Conservation (phyloP, 2,329 filamentous ascomycete species). For the Cordyceps militaris region DNA sequence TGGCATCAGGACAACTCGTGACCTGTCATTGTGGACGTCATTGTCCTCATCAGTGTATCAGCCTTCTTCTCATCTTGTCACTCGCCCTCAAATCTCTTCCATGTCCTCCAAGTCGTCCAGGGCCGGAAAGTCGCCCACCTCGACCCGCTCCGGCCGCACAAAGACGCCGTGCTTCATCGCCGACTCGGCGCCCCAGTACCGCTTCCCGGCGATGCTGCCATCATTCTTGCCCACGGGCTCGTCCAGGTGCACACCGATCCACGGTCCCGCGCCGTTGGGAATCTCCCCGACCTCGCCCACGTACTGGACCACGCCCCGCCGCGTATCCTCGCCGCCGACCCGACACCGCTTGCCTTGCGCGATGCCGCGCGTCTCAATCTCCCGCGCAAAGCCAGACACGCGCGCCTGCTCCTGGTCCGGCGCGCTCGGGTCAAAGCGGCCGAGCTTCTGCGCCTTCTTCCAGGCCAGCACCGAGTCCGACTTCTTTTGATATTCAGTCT, state of each 20-base stretch:
- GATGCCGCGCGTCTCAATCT: slow-evolving; percentile 64
- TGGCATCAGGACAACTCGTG: too few species aligned
- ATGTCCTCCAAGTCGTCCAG: slow-evolving; percentile 71
- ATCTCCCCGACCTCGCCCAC: slow-evolving; percentile 71
- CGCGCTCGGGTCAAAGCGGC: slow-evolving; percentile 85
- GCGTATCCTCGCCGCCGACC: slow-evolving; percentile 58
- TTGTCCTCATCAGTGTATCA: background rate
- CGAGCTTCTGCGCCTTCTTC: slow-evolving; percentile 94
- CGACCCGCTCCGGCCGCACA: slow-evolving; percentile 69
- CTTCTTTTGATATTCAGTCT: slow-evolving; percentile 76
- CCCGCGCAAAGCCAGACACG: slow-evolving; percentile 58
- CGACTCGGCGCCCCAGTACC: slow-evolving; percentile 64
- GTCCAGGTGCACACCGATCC: slow-evolving; percentile 70
- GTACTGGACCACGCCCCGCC: slow-evolving; percentile 64
- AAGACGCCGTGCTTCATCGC: slow-evolving; percentile 68
- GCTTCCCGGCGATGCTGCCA: slow-evolving; percentile 58
- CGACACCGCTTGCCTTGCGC: slow-evolving; percentile 56
- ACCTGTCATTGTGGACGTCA: background rate
- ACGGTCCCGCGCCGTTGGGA: slow-evolving; percentile 54
- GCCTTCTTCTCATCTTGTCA: background rate
- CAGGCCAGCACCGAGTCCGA: slow-evolving; percentile 85
- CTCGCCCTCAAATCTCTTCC: slow-evolving; percentile 55
- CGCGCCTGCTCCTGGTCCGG: slow-evolving; percentile 67
- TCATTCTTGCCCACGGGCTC: slow-evolving; percentile 81
- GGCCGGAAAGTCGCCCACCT: slow-evolving; percentile 64